A percentile compares a stretch with the other conserved stretches of the same genome.
phyloP scores from a whole-genome alignment of 1,284 basidiomycete species.

The Cryptococcus sp. region DNA sequence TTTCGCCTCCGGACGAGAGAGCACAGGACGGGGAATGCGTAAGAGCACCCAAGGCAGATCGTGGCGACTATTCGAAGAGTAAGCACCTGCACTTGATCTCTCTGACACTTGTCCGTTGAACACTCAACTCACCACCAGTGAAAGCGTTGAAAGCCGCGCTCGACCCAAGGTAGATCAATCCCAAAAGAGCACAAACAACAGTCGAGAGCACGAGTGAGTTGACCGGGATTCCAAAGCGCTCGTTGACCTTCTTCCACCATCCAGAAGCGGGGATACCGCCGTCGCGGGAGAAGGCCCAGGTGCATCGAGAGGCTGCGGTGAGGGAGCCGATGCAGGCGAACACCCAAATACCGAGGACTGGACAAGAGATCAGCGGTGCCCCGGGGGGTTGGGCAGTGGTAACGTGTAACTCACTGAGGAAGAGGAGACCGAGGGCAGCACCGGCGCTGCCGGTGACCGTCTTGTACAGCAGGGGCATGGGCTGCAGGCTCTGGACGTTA shows the following conservation, averaged over 20 bases:
- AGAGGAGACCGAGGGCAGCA: conserved; percentile 52
- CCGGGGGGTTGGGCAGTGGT: background rate
- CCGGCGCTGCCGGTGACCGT: conserved; percentile 49
- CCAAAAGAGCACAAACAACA: conserved; percentile 49
- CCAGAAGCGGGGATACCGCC: conserved; percentile 50
- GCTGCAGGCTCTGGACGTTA: conserved; percentile 49
- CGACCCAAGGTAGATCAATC: conserved; percentile 48
- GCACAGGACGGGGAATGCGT: conserved; percentile 50
- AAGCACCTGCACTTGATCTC: background rate
- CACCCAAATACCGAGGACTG: conserved; percentile 52
- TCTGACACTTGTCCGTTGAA: background rate
- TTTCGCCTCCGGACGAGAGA: conserved; percentile 44
- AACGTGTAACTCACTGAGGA: conserved; percentile 41
- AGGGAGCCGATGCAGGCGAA: conserved; percentile 53
- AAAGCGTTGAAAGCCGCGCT: conserved; percentile 43
- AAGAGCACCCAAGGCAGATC: conserved; percentile 46
- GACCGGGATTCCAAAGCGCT: conserved; percentile 47
- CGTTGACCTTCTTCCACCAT: conserved; percentile 49
- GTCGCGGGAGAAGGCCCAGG: conserved; percentile 53
- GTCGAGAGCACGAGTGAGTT: conserved; percentile 50
- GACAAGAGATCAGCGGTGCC: background rate
- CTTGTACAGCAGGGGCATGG: conserved; percentile 52
- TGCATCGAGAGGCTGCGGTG: conserved; percentile 51
- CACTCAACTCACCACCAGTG: conserved; percentile 31
- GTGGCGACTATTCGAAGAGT: conserved; percentile 30